Base-by-base conservation (phyloP, 1,284 basidiomycete genomes). In the Jaminaea rosea region DNA sequence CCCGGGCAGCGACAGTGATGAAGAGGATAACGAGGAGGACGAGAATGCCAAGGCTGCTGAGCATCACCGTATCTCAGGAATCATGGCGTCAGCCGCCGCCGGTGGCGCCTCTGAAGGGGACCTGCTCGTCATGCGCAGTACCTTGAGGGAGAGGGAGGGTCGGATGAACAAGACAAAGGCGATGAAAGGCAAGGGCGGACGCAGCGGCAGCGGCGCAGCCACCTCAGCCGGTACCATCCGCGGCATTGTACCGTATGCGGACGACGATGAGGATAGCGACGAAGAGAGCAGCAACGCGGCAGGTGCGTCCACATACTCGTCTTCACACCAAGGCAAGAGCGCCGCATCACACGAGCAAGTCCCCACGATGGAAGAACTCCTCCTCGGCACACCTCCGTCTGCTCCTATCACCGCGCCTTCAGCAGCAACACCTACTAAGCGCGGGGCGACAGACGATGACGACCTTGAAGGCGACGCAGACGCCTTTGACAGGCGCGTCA, bases 91-190 rank as follows among this genome's bases (percentile, higher is more conserved):
- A n/a, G n/a, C n/a, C n/a, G n/a, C n/a, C n/a, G n/a, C n/a, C n/a
- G n/a, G n/a, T n/a, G n/a, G n/a, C n/a, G n/a, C n/a, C n/a, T n/a
- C n/a, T n/a, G n/a, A n/a, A n/a, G n/a, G n/a, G n/a, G n/a, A n/a
- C n/a, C n/a, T n/a, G n/a, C n/a, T n/a, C n/a, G n/a, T n/a, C n/a
- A n/a, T n/a, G n/a, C n/a, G n/a, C n/a, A n/a, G n/a, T n/a, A n/a
- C n/a, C n/a, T n/a, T n/a, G n/a, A n/a, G n/a, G n/a, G n/a, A 54
- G 82, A 83, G 50, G 86, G 87, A 29, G 82, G 84, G 37, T 80
- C 83, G 23, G 55, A 52, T 13, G 58, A 46, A 1, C 52, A 47
- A 26, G 48, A 53, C 0, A 46, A 49, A n/a, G 26, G 11, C 32
- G 47, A n/a, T 31, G 21, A n/a, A 10, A 21, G n/a, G n/a, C n/a